Evolutionary conservation across 495 filamentous ascomycete species (phyloP), one percentile per base, ranked within the genome.

Genomic region (Tuber melanosporum): DNA sequence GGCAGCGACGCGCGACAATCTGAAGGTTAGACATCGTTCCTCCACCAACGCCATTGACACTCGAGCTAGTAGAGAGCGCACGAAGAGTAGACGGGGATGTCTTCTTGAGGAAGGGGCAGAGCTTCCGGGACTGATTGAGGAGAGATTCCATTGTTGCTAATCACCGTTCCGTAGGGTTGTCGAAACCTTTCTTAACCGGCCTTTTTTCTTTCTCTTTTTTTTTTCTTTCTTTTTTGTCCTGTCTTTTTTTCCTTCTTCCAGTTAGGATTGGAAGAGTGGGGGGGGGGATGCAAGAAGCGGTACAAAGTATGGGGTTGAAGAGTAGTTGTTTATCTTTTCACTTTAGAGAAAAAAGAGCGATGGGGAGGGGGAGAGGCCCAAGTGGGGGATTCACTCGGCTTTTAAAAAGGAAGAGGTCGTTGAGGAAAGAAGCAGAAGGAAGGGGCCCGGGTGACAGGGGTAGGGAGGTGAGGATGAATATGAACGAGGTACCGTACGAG

Each of bases 21-120:
- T 98, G 96, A 79, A 99, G 89, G 86, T 98, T 98, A 81, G 94
- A 97, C 90, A 98, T 97, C 84, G 91, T 93, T 78, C 94, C 93
- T 72, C 94, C 95, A 78, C 93, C 92, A 43, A 90, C 91, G 71
- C 91, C 93, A 72, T 88, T 89, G 85, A 84, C 87, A 86, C 81
- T 91, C 88, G 80, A 73, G 39, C 93, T 90, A 73, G 94, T 97
- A 22, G 95, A 93, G 77, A 99, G 89, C 75, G 94, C 91, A 76
- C 95, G 94, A 75, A 99, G 90, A 45, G 93, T 92, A 81, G 92
- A 90, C 77, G 94, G 93, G 2, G 94, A 94, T 17, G 95, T 93
- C 85, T 95, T 96, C 87, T 92, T 94, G 84, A 99, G 90, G 86
- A 99, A 98, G 73, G 95, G 95, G 85, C 95, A 99, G 91, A 98